Evolutionary conservation across 2,329 filamentous ascomycete species (phyloP).

Genomic region (Boeremia lycopersici): DNA sequence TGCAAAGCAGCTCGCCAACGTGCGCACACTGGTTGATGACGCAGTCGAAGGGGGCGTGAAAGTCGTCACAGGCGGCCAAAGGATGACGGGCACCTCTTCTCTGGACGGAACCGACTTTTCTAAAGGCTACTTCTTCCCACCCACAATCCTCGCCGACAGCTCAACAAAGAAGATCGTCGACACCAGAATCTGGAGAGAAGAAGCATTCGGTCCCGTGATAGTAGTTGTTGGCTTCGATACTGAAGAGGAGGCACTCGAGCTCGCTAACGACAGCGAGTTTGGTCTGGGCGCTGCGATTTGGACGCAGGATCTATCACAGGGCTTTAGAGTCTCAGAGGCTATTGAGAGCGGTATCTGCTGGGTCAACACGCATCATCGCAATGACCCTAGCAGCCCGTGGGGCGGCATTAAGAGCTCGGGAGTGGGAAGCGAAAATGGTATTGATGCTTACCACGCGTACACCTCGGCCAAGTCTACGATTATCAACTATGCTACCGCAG

Average conservation of each 20-base stretch:
- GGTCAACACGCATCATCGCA: conserved; percentile 67
- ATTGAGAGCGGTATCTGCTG: conserved; percentile 58
- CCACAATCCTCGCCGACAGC: conserved; percentile 50
- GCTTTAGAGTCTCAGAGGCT: conserved; percentile 53
- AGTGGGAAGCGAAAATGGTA: conserved; percentile 74
- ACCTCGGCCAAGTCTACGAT: conserved; percentile 67
- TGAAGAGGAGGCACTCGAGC: conserved; percentile 54
- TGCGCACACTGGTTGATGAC: conserved; percentile 45
- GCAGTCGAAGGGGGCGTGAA: conserved; percentile 47
- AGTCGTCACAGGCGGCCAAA: conserved; percentile 56
- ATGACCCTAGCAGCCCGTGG: conserved; percentile 75
- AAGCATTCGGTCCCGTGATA: conserved; percentile 61
- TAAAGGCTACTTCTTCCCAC: conserved; percentile 58
- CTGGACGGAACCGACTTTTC: conserved; percentile 60
- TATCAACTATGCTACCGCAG: conserved; percentile 68
- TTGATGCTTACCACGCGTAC: conserved; percentile 57
- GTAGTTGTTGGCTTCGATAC: conserved; percentile 55
- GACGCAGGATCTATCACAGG: conserved; percentile 57
- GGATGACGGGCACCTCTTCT: conserved; percentile 55
- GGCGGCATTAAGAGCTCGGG: conserved; percentile 68
- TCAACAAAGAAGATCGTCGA: conserved; percentile 39
- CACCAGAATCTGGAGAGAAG: conserved; percentile 51
- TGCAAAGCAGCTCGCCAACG: conserved; percentile 52
- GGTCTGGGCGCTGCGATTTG: conserved; percentile 59
- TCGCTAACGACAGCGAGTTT: conserved; percentile 59